Evolutionary conservation across 2,329 filamentous ascomycete genomes (phyloP), one percentile per base, ranked within the genome.

Genomic region (Cyphellophora attinorum): DNA sequence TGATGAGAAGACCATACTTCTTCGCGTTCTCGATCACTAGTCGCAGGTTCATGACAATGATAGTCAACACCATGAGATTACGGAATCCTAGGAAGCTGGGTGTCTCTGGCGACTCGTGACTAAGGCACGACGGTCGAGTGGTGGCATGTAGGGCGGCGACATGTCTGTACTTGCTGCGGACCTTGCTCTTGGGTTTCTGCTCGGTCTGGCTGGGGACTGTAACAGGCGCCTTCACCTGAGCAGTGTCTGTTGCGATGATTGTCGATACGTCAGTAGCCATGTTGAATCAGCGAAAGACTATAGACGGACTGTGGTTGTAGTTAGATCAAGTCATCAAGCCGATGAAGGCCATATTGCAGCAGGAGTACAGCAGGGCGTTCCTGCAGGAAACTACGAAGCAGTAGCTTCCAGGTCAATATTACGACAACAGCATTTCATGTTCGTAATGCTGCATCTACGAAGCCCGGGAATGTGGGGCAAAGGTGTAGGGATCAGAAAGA

Each of bases 1-100:
- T 95, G 46, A 98, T 93, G 39, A 96, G 68, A 38, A 96, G 85
- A 35, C 91, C 91, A 55, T 98, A 98, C 83, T 89, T 55, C 29
- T 33, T 34, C 14, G 40, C 45, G 55, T 98, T 98, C 61, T 96
- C 91, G 53, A 98, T 86, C 65, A 96, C 85, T 51, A 98, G 70
- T 45, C 91, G 79, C 33, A 98, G 62, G 56, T 98, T 98, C 51
- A 88, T 91, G 32, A 89, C 85, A 52, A 96, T 77, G 41, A 94
- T 63, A 23, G 95, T 85, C 52, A 96, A 79, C 25, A 94, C 83
- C 85, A 95, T 94, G 44, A 98, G 72, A 56, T 98, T 98, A 40
- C 89, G 72, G 55, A 98, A 96, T 1, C 91, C 91, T 11, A 94
- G 64, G 54, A 95, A 96, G 56, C 85, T 94, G 14, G 88, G 85